Base-by-base conservation (phyloP, 345 rosid species). In the Lepidium aucheri region DNA sequence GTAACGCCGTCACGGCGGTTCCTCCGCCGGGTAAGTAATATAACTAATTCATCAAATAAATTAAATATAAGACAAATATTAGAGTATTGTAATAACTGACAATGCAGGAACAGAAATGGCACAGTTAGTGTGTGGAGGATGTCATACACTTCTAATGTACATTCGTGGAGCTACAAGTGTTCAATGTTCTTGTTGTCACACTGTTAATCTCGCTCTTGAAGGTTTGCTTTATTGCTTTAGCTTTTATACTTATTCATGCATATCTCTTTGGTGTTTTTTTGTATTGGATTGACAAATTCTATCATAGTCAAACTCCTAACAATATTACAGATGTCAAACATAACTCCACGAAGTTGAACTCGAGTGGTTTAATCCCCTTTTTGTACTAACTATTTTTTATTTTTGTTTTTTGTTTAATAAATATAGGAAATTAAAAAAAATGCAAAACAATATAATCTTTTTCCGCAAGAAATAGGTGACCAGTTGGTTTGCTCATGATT, bases 111-210 rank as follows among this genome's bases (percentile, higher is more conserved):
- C 97, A 5, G 99, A 90, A 79, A 94, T 86, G 95, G 97, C 97
- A 5, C 97, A 94, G 79, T 64, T 94, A 88, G 95, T 90, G 22
- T 94, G 99, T 45, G 99, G 95, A 78, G 99, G 97, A 44, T 94
- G 99, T 73, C 96, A 94, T 78, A 90, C 99, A 60, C 78, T 94
- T 64, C 78, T 94, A 17, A 90, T 94, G 97, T 90, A 90, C 82
- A 85, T 94, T 62, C 90, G 97, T 3, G 99, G 99, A 67, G 99
- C 99, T 55, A 88, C 97, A 34, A 94, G 99, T 46, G 99, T 94
- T 46, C 99, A 88, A 43, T 94, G 99, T 76, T 86, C 99, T 30
- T 94, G 97, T 53, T 94, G 99, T 72, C 93, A 90, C 86, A 90
- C 96, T 0, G 90, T 94, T 46, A 94, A 86, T 78, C 85, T 94